A percentile compares a stretch with the other conserved stretches of the same genome.
These are phyloP conservation scores for Grigorovia jiainica DNA, from an alignment of 805 yeast genomes.

Conservation along the genomic window DNA sequence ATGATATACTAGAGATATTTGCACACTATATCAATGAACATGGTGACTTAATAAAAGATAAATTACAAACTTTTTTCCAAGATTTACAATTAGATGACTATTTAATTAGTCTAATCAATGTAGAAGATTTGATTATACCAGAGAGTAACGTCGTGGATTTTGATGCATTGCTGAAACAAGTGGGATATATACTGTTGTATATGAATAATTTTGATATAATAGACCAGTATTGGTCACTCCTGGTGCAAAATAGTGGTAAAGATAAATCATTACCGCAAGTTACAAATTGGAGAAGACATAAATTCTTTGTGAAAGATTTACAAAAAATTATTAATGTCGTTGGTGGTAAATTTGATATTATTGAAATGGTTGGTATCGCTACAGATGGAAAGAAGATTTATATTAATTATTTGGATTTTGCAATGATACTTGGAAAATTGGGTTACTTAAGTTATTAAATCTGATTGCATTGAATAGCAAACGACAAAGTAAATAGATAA, in stretches of 20 bases:
- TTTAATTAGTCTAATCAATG: conserved; percentile 23
- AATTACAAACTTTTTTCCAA: conserved; percentile 24
- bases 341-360: conserved; percentile 19
- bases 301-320: conserved; percentile 32
- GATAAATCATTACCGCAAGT: conserved; percentile 14
- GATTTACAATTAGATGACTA: conserved; percentile 26
- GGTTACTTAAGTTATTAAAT: conserved; percentile 30
- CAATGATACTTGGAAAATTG: conserved; percentile 38
- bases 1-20: conserved; percentile 35
- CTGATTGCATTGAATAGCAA: not conserved
- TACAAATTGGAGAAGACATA: conserved; percentile 11
- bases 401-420: conserved; percentile 39
- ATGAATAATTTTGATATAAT: conserved; percentile 31
- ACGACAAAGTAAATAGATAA: not conserved
- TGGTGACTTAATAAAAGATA: conserved; percentile 31
- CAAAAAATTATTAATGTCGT: conserved; percentile 23
- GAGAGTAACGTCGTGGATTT: conserved; percentile 40
- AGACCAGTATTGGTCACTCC: conserved; percentile 34
- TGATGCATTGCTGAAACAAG: conserved; percentile 34
- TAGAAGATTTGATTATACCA: conserved; percentile 28
- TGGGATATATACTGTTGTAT: conserved; percentile 34
- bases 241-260: conserved; percentile 23
- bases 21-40: conserved; percentile 32
- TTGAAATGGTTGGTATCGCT: conserved; percentile 40
- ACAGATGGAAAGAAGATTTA: conserved; percentile 30